Base-by-base conservation (phyloP, 352 stramenopile species). In the Globisporangium spiculum region DNA sequence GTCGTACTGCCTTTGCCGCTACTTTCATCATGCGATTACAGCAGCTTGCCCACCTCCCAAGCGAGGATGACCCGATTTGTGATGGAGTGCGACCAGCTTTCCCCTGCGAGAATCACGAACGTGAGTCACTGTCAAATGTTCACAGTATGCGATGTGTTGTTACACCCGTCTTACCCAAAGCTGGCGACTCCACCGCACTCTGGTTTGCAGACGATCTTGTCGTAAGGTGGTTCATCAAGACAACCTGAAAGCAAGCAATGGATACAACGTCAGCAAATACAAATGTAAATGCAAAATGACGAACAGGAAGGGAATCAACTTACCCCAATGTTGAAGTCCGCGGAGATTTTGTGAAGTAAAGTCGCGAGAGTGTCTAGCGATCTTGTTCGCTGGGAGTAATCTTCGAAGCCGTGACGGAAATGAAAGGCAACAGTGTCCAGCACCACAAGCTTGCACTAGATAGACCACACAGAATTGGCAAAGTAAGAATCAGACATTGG, bases 361-460 rank as follows among this genome's bases (percentile, higher is more conserved):
- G 62, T 69, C 46, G 92, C 86, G 55, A 97, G 73, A 27, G 75
- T 72, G n/a, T 90, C 86, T n/a, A 98, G 72, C 12, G 81, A 73
- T 27, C 88, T 75, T 12, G 80, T 67, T 20, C 93, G 81, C 67
- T 89, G 77, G 1, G 66, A 60, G 59, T 86, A 94, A 48, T 96
- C 77, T 61, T 94, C 83, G 58, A 91, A 94, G 0, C 80, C 86
- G 55, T 97, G 89, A 10, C 96, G 83, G 76, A 97, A 98, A 73
- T 98, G 96, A 80, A 98, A 99, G 16, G 96, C 92, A 22, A 98
- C 77, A 26, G 85, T 97, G 66, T 99, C 96, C n/a, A 99, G 66
- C 3, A 98, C 80, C 9, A 99, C 32, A 18, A 98, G 69, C 57
- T 91, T 90, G 54, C 97, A 88, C 71, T 96, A 48, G 68, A 60